Percentiles rank a stretch among this genome's conserved stretches.
Conservation (phyloP, 1,284 basidiomycete species). For the Boletus semigastroideus region DNA sequence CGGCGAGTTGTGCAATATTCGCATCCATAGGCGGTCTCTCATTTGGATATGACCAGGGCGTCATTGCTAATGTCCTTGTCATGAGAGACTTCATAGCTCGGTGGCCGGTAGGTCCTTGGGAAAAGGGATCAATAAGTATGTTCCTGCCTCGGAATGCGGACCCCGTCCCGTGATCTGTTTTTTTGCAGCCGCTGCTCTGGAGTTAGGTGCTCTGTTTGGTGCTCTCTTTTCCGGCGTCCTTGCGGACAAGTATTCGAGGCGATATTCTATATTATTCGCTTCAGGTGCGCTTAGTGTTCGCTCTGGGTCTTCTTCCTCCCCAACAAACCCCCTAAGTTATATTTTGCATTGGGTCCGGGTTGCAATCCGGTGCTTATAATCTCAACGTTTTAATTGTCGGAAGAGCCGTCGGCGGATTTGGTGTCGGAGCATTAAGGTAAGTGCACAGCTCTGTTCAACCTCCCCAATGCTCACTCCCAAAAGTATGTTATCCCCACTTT, state of each 20-base stretch:
- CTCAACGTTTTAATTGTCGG: slow-evolving; percentile 63
- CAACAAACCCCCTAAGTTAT: slow-evolving; percentile 43
- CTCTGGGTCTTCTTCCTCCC: not conserved
- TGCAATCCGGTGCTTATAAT: slow-evolving; percentile 63
- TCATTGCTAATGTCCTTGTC: slow-evolving; percentile 80
- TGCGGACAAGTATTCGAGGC: slow-evolving; percentile 67
- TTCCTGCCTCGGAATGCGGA: slow-evolving; percentile 8
- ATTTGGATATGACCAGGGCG: slow-evolving; percentile 78
- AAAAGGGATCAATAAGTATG: slow-evolving; percentile 75
- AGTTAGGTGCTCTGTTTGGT: slow-evolving; percentile 73
- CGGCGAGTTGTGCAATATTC: slow-evolving; percentile 63
- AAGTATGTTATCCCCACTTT: slow-evolving; percentile 76
- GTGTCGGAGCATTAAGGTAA: slow-evolving; percentile 74
- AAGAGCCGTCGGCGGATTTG: slow-evolving; percentile 72
- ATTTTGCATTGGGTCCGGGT: slow-evolving; percentile 68
- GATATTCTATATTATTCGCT: slow-evolving; percentile 63
- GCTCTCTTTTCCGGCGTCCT: slow-evolving; percentile 65
- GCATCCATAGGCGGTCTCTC: slow-evolving; percentile 77
- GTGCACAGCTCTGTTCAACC: slow-evolving; percentile 2
- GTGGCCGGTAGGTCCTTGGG: slow-evolving; percentile 68
- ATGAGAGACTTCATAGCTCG: slow-evolving; percentile 69
- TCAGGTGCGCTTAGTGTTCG: slow-evolving; percentile 48
- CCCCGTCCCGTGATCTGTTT: not conserved
- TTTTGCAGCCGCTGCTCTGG: slow-evolving; percentile 67
- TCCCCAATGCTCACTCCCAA: slow-evolving; percentile 1